Conservation (phyloP, 371 early-diverging fungal genomes). For the Blyttiomyces sp. region DNA sequence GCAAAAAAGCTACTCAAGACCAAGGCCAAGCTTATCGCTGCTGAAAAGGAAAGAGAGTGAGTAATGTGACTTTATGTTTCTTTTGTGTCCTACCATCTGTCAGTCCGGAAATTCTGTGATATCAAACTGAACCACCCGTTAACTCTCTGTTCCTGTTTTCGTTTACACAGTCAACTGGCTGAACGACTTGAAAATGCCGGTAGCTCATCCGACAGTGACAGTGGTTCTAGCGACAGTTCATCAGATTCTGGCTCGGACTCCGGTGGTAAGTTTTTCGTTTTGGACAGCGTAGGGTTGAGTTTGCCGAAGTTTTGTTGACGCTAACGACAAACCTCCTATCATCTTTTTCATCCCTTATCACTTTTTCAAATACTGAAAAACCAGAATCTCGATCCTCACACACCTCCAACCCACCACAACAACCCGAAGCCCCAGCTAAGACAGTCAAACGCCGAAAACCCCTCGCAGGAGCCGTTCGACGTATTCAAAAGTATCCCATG, state of each 20-base stretch:
- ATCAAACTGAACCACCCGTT: not conserved
- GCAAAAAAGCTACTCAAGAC: slow-evolving; percentile 9
- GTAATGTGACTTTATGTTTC: not conserved
- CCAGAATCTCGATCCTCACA: not conserved
- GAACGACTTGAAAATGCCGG: not conserved
- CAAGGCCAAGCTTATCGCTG: not conserved
- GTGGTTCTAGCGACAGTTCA: not conserved
- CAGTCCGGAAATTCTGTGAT: not conserved
- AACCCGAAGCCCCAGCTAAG: slow-evolving; percentile 2
- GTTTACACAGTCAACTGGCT: not conserved
- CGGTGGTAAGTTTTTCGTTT: too few relatives aligned
- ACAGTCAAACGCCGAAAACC: slow-evolving; percentile 5
- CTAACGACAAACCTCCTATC: too few relatives aligned
- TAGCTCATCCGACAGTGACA: not conserved
- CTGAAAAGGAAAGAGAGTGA: slow-evolving; percentile 17
- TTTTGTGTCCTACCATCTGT: not conserved
- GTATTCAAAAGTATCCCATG: slow-evolving; percentile 60
- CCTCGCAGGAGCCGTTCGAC: slow-evolving; percentile 34
- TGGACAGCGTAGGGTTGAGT: too few relatives aligned
- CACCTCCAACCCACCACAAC: not conserved
- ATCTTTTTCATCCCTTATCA: not conserved
- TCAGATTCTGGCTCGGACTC: not conserved
- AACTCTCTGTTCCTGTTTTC: not conserved
- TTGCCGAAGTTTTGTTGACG: too few relatives aligned
- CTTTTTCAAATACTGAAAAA: not conserved